Base-by-base conservation (phyloP, 1,284 basidiomycete species). In the Gomphus sp. region DNA sequence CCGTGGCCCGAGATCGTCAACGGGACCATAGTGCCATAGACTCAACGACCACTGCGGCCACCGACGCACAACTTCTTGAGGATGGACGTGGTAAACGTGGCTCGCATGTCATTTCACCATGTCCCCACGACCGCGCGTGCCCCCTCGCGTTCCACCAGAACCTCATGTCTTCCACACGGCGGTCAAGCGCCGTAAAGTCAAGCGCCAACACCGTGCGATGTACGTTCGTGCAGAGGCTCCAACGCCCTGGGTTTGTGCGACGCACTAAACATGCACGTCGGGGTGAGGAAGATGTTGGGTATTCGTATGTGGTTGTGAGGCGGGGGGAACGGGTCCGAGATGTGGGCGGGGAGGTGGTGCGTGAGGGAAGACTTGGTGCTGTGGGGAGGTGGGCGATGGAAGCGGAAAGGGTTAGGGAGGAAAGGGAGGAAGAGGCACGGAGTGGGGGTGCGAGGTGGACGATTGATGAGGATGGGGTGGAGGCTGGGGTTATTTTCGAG, bases 301-400 rank as follows among this genome's bases (percentile, higher is more conserved):
- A 94, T 69, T 92, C 92, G 18, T 99, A 99, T 69, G 84, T 98
- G 44, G 88, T 95, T 33, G 80, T 99, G 56, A 84, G 85, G 36
- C 80, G 93, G 44, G 96, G 95, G 1, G 62, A 73, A 28, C 78
- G 95, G 56, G 94, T 85, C 54, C 68, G 62, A 62, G 70, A 16
- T 57, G 67, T 62, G 48, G 70, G 8, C 16, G 28, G 22, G 9
- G 28, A 45, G 74, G 69, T 33, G 72, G 72, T 47, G 71, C 82
- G 50, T 90, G 90, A 56, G 80, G 91, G 50, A 11, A 18, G 50
- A 50, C 64, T 87, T 25, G 90, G 90, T 60, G 79, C 78, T 62
- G 79, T 85, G 43, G 82, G 80, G 9, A 73, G 66, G 65, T 72
- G 75, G 59, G 76, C 61, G 36, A 62, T 65, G 58, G 66, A 72